Evolutionary conservation across 331 rosid genomes (phyloP), one percentile per base, ranked within the genome.

Genomic region (Quercus tomentella): DNA sequence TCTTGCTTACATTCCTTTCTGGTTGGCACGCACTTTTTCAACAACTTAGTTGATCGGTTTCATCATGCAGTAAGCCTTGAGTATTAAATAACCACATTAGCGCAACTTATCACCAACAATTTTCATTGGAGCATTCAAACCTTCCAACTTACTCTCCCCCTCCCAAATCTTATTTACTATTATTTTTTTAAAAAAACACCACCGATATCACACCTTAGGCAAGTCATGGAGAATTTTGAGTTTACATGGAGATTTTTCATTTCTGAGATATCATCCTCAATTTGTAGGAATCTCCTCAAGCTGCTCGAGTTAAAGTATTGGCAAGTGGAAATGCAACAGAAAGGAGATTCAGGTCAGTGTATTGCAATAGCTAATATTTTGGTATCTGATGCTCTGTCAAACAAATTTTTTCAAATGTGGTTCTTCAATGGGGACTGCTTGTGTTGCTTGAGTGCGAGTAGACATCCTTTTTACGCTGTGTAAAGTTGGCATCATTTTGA

Each of bases 241-340:
- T 67, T 4, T 20, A 20, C 23, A 6, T 7, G 25, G 25, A 26
- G 51, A 35, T 33, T n/a, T 35, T 67, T 23, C 54, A 20, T 67
- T 37, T 80, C 33, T 75, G 28, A 57, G 26, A 80, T 81, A 60
- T 82, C 68, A 62, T 75, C 77, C 70, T 68, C 63, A 37, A 77
- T 78, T 52, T 76, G 73, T 81, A 96, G 99, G 99, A 93, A 79
- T 96, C 99, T 82, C 99, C 99, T 77, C 99, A 96, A 85, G 93
- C 98, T 76, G 99, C 99, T 74, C 88, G 99, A 83, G 99, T 96
- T 25, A 96, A 96, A 86, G 99, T 96, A 69, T 86, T 96, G 90
- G 99, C 98, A 52, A 92, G 97, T 76, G 99, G 99, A 67, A 96
- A 93, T 86, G 96, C 99, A 67, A 91, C 98, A 35, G 99, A 96